Conservation (phyloP, 2,329 filamentous ascomycete genomes). For the Emericellopsis atlantica region DNA sequence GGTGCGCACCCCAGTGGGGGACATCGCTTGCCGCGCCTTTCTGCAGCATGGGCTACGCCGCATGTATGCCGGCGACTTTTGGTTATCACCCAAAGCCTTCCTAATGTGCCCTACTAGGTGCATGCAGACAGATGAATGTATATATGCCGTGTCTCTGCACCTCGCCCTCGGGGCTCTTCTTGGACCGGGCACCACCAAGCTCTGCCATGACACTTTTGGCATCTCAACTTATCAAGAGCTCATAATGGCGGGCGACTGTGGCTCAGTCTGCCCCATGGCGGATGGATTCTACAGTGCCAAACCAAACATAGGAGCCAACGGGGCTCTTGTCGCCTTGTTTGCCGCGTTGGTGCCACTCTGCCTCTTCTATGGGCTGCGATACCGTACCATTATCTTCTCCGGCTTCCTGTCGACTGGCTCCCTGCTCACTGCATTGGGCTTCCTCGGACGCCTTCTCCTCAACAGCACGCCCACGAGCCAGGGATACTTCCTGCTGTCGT, state of each 20-base stretch:
- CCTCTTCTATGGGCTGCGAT: conserved; percentile 23
- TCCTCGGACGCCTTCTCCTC: conserved; percentile 31
- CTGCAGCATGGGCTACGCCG: neutral
- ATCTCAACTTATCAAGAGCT: neutral
- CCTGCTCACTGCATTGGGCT: conserved; percentile 30
- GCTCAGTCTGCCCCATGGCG: conserved; percentile 19
- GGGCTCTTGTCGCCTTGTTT: conserved; percentile 25
- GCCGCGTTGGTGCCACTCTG: conserved; percentile 23
- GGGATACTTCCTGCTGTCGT: conserved; percentile 26
- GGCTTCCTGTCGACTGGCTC: conserved; percentile 25
- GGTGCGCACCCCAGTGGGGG: neutral
- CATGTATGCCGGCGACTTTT: no score
- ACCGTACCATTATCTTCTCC: conserved; percentile 26
- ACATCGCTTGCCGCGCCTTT: neutral
- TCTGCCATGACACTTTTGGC: neutral
- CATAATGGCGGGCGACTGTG: conserved; percentile 22
- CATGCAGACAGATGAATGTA: neutral
- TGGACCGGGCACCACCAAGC: neutral
- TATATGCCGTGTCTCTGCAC: no score
- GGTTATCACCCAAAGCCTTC: no score
- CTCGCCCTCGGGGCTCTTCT: no score
- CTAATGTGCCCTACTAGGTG: no score
- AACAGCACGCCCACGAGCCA: conserved; percentile 17
- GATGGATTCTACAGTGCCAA: conserved; percentile 23
- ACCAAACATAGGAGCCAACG: conserved; percentile 25